Evolutionary conservation across 805 yeast genomes (phyloP).

Genomic region (Pachysolen tannophilus): DNA sequence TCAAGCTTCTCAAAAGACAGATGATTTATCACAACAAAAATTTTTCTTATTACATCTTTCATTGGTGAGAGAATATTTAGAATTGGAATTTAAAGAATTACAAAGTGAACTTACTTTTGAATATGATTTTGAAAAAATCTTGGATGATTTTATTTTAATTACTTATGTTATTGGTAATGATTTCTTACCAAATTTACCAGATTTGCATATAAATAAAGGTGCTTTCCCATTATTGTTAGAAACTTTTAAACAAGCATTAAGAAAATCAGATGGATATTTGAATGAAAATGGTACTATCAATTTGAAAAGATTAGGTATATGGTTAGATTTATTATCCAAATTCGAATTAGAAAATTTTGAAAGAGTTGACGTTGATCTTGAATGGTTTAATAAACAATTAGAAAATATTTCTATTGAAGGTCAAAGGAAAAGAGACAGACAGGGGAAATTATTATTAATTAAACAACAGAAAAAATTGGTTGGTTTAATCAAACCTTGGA

Average conservation of each 20-base stretch:
- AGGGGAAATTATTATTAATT: constrained; percentile 55
- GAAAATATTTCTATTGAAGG: constrained; percentile 72
- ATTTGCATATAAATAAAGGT: constrained; percentile 86
- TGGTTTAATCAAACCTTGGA: constrained; percentile 47
- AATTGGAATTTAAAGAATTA: constrained; percentile 73
- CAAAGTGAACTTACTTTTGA: constrained; percentile 55
- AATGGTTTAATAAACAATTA: constrained; percentile 84
- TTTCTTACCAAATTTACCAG: constrained; percentile 94
- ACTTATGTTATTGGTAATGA: constrained; percentile 96
- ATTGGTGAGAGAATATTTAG: constrained; percentile 82
- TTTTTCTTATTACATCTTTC: constrained; percentile 81
- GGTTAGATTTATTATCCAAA: constrained; percentile 68
- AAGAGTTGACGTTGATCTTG: constrained; percentile 72
- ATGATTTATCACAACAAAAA: constrained; percentile 63
- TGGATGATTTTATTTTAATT: constrained; percentile 89
- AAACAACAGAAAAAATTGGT: constrained; percentile 73
- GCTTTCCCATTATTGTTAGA: constrained; percentile 90
- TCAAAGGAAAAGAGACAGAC: constrained; percentile 55
- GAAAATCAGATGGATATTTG: constrained; percentile 72
- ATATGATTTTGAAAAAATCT: constrained; percentile 77
- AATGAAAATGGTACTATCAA: constrained; percentile 80
- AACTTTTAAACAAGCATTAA: constrained; percentile 77
- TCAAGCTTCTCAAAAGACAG: constrained; percentile 16
- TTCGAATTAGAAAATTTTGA: constrained; percentile 87
- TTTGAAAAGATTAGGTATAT: constrained; percentile 57